Base-by-base conservation (phyloP, 345 rosid species). In the Ceriops zippeliana region DNA sequence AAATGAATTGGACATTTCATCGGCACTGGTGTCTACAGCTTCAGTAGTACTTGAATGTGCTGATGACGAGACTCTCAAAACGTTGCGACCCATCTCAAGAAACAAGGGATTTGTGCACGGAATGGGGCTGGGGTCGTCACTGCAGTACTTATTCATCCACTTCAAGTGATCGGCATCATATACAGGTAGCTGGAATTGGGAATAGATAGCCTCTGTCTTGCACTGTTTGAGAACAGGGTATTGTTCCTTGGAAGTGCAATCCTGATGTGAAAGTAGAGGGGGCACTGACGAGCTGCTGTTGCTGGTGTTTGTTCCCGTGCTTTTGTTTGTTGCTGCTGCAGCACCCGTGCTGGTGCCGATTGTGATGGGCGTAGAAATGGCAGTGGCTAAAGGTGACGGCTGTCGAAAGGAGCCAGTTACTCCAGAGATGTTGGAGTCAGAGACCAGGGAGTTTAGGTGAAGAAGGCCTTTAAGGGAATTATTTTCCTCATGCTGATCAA, bases 131-230 rank as follows among this genome's bases (percentile, higher is more conserved):
- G 67, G 79, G 66, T 72, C 4, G 49, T 42, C 5, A 42, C 49
- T 11, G 49, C 49, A 42, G 49, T 11, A 42, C 17, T 42, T 11
- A 15, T 42, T 4, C 49, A 42, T 42, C 49, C 49, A 42, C 49
- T 42, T 42, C 49, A 42, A 15, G 49, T 42, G 2, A 13, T 42
- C 16, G 49, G 49, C 49, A 42, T 42, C 49, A 42, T 3, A 42
- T 0, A 42, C 80, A 52, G 73, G 70, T 30, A 74, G 78, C 69
- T 84, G 89, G 70, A 71, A 75, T 72, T 72, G 76, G 75, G 83
- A 79, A 83, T 77, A 79, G 73, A 59, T 82, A 3, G 73, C 74
- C 65, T 88, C 96, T 68, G 84, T 79, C 79, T 86, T 92, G 78
- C 85, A 84, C 70, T 85, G 87, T 26, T 77, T 84, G 35, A 72